Evolutionary conservation across 1,284 basidiomycete species (phyloP).

Genomic region (Coniophora puteana): DNA sequence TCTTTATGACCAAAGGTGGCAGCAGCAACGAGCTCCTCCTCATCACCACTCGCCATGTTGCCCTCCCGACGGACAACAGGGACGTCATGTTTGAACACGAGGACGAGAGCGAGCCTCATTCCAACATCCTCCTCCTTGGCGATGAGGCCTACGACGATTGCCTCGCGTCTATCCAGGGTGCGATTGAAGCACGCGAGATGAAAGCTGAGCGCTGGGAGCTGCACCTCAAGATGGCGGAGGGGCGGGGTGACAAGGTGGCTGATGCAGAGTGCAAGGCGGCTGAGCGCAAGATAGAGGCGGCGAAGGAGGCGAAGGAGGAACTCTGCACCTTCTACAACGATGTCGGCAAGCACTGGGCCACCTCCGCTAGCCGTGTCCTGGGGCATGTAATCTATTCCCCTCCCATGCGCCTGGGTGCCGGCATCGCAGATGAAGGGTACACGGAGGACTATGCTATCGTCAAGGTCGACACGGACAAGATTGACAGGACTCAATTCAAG

Average conservation of each 20-base stretch:
- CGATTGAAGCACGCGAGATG: background rate
- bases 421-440: conserved; percentile 14
- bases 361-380: conserved; percentile 18
- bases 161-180: conserved; percentile 1
- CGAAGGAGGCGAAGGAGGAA: conserved; percentile 13
- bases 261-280: conserved; percentile 4
- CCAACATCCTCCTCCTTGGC: conserved; percentile 25
- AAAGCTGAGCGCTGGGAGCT: conserved; percentile 8
- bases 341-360: conserved; percentile 17
- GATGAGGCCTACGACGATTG: conserved; percentile 6
- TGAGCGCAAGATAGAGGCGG: conserved; percentile 12
- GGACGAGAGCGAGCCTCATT: conserved; percentile 11
- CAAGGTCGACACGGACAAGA: conserved; percentile 22
- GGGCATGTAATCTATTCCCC: conserved; percentile 28
- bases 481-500: conserved; percentile 12
- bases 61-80: conserved; percentile 19
- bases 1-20: conserved; percentile 26
- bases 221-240: conserved; percentile 3
- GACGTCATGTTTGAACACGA: no score
- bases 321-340: conserved; percentile 17
- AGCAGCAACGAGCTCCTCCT: conserved; percentile 20
- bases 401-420: conserved; percentile 19
- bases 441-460: conserved; percentile 27
- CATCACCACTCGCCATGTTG: conserved; percentile 26
- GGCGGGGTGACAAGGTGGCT: background rate